Evolutionary conservation across 768 basidiomycete species (phyloP).

Genomic region (Neoboletus magnificus): DNA sequence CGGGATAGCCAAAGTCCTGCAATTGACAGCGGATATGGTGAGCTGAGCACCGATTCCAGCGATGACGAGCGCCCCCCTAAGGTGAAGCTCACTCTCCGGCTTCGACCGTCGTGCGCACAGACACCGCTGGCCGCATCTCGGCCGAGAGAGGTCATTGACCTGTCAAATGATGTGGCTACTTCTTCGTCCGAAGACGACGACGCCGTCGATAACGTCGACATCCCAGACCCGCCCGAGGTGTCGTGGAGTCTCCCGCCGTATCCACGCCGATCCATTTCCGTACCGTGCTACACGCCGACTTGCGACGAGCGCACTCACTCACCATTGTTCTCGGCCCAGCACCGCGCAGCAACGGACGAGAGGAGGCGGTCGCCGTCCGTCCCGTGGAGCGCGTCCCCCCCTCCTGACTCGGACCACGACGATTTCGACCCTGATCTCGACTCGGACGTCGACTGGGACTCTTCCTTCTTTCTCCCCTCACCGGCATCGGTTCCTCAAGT

Average conservation of each 20-base stretch:
- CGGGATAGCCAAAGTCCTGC: conserved; percentile 22
- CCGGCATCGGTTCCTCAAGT: conserved; percentile 16
- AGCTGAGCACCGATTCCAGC: conserved; percentile 21
- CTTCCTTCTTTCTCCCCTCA: conserved; percentile 27
- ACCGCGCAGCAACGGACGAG: conserved; percentile 15
- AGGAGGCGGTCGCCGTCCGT: conserved; percentile 59
- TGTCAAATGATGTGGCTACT: conserved; percentile 36
- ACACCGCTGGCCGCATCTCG: conserved; percentile 9
- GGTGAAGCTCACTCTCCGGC: conserved; percentile 66
- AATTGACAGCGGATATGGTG: conserved; percentile 27
- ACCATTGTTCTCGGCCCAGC: conserved; percentile 26
- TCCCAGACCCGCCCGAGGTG: conserved; percentile 30
- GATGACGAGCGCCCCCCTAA: conserved; percentile 49
- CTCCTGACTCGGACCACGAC: conserved; percentile 57
- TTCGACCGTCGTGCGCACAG: conserved; percentile 40
- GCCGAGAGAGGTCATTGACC: conserved; percentile 36
- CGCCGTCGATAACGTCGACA: conserved; percentile 17
- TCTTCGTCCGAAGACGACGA: conserved; percentile 40
- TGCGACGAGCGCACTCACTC: conserved; percentile 34
- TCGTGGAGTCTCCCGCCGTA: conserved; percentile 54
- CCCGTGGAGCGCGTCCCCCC: conserved; percentile 60
- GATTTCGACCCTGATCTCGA: conserved; percentile 54
- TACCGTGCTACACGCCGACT: conserved; percentile 53
- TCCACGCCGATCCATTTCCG: conserved; percentile 55
- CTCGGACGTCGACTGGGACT: conserved; percentile 59